Conservation (phyloP, 2,329 filamentous ascomycete genomes). For the Paecilomyces sp. region DNA sequence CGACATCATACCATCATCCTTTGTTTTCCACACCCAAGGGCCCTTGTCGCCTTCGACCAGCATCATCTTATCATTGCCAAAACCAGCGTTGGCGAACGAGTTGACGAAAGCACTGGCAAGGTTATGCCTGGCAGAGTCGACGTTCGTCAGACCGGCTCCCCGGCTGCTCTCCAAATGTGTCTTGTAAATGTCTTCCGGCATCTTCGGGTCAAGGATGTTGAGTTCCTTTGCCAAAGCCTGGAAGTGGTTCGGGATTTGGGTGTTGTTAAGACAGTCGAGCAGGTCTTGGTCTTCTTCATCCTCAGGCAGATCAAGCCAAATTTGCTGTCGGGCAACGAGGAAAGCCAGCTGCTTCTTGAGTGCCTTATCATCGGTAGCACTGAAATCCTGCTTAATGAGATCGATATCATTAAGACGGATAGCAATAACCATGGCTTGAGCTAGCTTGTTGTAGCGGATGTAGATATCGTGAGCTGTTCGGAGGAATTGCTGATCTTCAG, state of each 20-base stretch:
- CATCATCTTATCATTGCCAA: slow-evolving; percentile 97
- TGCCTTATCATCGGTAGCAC: slow-evolving; percentile 69
- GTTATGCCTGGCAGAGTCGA: slow-evolving; percentile 93
- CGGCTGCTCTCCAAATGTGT: slow-evolving; percentile 94
- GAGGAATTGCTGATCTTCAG: slow-evolving; percentile 93
- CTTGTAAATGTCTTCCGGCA: slow-evolving; percentile 98
- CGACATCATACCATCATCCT: slow-evolving; percentile 95
- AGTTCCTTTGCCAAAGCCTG: slow-evolving; percentile 90
- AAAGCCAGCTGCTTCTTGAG: slow-evolving; percentile 93
- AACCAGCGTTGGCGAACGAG: slow-evolving; percentile 92
- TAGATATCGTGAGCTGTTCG: slow-evolving; percentile 91
- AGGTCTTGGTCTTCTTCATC: slow-evolving; percentile 66
- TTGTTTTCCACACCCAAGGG: slow-evolving; percentile 98
- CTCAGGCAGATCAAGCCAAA: slow-evolving; percentile 65
- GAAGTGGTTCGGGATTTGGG: slow-evolving; percentile 83
- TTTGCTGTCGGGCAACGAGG: slow-evolving; percentile 83
- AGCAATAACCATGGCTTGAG: slow-evolving; percentile 87
- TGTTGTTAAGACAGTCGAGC: slow-evolving; percentile 78
- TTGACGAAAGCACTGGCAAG: slow-evolving; percentile 95
- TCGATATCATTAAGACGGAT: slow-evolving; percentile 85
- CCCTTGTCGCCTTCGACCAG: slow-evolving; percentile 79
- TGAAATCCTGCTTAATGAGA: slow-evolving; percentile 75
- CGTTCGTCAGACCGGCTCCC: slow-evolving; percentile 85
- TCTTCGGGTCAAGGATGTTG: slow-evolving; percentile 93
- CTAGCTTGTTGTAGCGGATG: slow-evolving; percentile 82